Evolutionary conservation across 306 rosid species (phyloP), one percentile per base, ranked within the genome.

Genomic region (Geum urbanum): DNA sequence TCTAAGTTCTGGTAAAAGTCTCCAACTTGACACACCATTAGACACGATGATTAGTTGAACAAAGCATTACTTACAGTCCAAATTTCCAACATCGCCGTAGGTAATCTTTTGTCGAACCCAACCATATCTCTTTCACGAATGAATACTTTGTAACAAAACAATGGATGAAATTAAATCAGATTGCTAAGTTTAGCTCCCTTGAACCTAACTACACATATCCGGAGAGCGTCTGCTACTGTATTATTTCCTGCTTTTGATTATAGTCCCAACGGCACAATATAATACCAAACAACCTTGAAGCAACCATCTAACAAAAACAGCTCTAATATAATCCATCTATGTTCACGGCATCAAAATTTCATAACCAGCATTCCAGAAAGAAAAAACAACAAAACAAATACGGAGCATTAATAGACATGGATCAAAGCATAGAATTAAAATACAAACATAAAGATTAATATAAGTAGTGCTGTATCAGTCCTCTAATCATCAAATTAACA

Each of bases 331-430:
- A 70, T 50, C 85, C 82, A 84, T 68, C 82, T 47, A 55, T 46
- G 43, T 24, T 24, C 35, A 82, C 76, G 5, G 74, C 82, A 74
- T 82, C 77, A 81, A 65, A 75, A 72, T 83, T 78, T 79, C 74
- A 73, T 69, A 78, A 80, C 82, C 84, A 65, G 78, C 89, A 77
- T 60, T 74, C 85, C 84, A 78, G 10, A 71, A 78, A 76, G 12
- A 7, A 47, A 37, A 57, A 60, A 77, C 74, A 67, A 60, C 59
- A 44, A 67, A 78, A 81, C 70, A 69, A 82, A 77, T 50, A 35
- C 35, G 44, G 77, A 54, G 63, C 53, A 78, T 64, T 73, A 60
- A 71, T 81, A 67, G 72, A 63, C 49, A 66, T 41, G 40, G 16
- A 41, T 48, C 9, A 43, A 7, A 22, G 55, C 6, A 44, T 24